phyloP scores from a whole-genome alignment of 192 early-diverging fungal species.

The Linnemannia zychae region DNA sequence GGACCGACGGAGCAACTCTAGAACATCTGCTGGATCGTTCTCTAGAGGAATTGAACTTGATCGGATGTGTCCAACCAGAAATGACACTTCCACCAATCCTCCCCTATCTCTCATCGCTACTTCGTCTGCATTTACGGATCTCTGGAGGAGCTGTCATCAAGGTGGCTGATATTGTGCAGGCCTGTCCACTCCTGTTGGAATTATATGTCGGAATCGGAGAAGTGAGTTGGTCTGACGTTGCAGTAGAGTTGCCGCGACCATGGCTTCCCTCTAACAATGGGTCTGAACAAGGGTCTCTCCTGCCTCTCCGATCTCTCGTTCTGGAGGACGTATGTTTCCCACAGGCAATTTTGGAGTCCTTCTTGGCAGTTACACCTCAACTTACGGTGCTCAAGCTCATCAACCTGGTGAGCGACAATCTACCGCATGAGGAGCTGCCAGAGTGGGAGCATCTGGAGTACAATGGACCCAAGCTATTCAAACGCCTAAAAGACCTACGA shows the following conservation, averaged over 20 bases:
- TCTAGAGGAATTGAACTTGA: background rate
- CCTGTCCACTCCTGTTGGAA: background rate
- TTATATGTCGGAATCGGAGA: background rate
- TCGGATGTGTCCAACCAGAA: background rate
- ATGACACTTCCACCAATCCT: background rate
- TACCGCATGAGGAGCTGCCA: background rate
- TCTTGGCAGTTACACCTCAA: background rate
- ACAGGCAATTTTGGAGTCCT: background rate
- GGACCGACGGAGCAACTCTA: background rate
- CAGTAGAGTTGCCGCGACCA: background rate
- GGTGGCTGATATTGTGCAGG: background rate
- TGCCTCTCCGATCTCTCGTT: background rate
- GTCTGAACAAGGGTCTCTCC: background rate
- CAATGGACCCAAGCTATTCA: background rate
- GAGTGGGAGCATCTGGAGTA: conserved; percentile 1
- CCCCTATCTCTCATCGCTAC: background rate
- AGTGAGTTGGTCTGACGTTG: background rate
- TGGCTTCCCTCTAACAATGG: background rate
- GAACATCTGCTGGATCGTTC: background rate
- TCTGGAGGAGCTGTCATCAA: conserved; percentile 4
- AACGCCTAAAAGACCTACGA: background rate
- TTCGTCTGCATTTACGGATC: background rate
- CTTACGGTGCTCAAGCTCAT: conserved; percentile 1
- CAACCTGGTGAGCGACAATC: background rate
- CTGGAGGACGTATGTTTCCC: background rate